Base-by-base conservation (phyloP, 1,284 basidiomycete species). In the Paramarasmius palmivorus region DNA sequence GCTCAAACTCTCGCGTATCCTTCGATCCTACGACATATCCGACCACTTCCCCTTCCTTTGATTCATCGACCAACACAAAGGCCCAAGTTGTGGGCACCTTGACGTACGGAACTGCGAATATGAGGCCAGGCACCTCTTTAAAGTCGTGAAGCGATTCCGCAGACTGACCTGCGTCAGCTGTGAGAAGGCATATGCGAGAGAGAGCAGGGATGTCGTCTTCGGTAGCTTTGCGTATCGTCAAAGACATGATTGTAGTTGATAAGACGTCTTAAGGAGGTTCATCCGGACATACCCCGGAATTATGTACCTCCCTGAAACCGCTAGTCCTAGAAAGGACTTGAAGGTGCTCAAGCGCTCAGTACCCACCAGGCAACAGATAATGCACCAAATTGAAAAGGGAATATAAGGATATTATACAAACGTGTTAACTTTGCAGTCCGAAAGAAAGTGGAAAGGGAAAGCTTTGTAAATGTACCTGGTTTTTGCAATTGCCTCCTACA, bases 21-120 rank as follows among this genome's bases (percentile, higher is more conserved):
- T 69, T 75, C 15, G 84, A 75, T 32, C 82, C 80, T 44, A 88
- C 67, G 52, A 83, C 63, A 65, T 88, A 89, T 35, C 86, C 86
- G 39, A 87, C 80, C 0, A 82, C 78, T 23, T 39, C 25, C 15
- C 74, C 72, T 22, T 70, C 64, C 20, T 62, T 68, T 15, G 58
- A 59, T 48, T 74, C 73, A 49, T 87, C 83, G 49, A 82, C 82
- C 64, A 92, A 69, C 26, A 91, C 87, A 66, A 88, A 91, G 10
- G 80, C 88, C 77, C 81, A 90, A 25, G 84, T 82, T 32, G 74
- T 76, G 12, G 80, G 80, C n/a, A 87, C 68, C 52, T 81, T 78
- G 50, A 88, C 76, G 66, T 91, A 92, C 3, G 89, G 89, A 40
- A 87, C 77, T 2, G 88, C 83, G 61, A 83, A 91, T 39, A 86